Conservation (phyloP, 2,329 filamentous ascomycete genomes). For the Colletotrichum cuscutae region DNA sequence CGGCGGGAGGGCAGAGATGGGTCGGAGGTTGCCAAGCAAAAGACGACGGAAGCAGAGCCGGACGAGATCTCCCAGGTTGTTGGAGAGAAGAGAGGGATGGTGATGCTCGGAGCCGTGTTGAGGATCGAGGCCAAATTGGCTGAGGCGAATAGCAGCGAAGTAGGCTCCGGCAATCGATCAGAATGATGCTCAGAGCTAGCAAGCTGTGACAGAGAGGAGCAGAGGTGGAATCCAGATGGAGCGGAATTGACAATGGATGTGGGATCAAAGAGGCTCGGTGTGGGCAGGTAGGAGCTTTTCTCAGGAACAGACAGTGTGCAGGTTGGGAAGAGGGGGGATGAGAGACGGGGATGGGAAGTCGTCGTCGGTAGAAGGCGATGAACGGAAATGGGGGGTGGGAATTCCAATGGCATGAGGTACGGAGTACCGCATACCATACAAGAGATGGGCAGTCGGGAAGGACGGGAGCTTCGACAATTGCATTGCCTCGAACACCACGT, state of each 20-base stretch:
- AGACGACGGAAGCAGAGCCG: conserved; percentile 19
- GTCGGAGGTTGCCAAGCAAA: background rate
- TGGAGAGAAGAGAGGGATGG: background rate
- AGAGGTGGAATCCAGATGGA: background rate
- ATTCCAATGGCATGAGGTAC: background rate
- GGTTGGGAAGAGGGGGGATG: background rate
- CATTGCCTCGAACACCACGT: background rate
- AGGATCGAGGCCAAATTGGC: background rate
- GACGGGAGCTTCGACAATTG: background rate
- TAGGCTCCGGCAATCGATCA: conserved; percentile 16
- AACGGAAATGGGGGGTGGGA: background rate
- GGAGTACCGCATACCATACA: background rate
- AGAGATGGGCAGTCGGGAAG: background rate
- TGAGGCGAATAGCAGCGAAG: conserved; percentile 4
- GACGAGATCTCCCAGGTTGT: background rate
- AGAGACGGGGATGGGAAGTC: background rate
- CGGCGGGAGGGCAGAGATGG: conserved; percentile 19
- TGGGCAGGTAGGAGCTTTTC: background rate
- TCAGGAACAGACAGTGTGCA: background rate
- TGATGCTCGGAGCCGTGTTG: background rate
- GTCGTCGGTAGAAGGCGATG: background rate
- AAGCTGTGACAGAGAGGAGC: background rate
- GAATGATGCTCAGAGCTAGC: background rate
- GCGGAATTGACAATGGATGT: conserved; percentile 1
- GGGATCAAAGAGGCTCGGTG: background rate